These are phyloP conservation scores for Vigna hirtella DNA, from an alignment of 306 rosid genomes.

Conservation along the genomic window DNA sequence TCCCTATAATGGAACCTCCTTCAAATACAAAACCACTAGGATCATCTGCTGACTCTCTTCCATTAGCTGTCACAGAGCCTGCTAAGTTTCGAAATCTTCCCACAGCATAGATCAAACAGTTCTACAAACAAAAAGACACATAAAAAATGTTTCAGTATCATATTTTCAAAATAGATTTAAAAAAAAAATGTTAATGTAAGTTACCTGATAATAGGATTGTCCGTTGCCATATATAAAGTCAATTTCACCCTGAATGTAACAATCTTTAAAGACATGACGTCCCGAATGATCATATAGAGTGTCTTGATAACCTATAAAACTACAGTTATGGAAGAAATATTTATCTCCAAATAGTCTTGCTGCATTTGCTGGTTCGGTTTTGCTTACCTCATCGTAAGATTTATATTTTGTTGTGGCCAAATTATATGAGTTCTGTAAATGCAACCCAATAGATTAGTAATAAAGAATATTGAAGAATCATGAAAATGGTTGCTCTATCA, in stretches of 20 bases:
- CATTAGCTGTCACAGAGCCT: constrained; percentile 55
- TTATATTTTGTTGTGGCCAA: too few species aligned
- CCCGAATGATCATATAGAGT: constrained; percentile 36
- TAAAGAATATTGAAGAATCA: not conserved
- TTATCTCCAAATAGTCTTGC: not conserved
- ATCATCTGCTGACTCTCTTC: not conserved
- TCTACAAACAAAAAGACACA: constrained; percentile 23
- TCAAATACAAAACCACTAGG: constrained; percentile 53
- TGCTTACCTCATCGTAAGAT: not conserved
- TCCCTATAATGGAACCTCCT: constrained; percentile 19
- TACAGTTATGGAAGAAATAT: not conserved
- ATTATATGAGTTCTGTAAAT: not conserved
- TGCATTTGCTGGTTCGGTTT: constrained; percentile 37
- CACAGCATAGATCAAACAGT: constrained; percentile 33
- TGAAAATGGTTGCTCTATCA: not conserved
- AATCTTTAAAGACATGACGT: constrained; percentile 38
- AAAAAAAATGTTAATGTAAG: not conserved
- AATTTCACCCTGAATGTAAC: constrained; percentile 47
- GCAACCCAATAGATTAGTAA: not conserved
- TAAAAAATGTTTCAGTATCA: too few species aligned
- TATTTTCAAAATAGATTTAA: not conserved
- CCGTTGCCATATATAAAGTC: constrained; percentile 52
- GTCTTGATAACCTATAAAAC: constrained; percentile 49
- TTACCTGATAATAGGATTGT: constrained; percentile 50
- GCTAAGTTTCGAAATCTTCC: not conserved